Base-by-base conservation (phyloP, 257 asterid species). In the Solanum sparsipilum region DNA sequence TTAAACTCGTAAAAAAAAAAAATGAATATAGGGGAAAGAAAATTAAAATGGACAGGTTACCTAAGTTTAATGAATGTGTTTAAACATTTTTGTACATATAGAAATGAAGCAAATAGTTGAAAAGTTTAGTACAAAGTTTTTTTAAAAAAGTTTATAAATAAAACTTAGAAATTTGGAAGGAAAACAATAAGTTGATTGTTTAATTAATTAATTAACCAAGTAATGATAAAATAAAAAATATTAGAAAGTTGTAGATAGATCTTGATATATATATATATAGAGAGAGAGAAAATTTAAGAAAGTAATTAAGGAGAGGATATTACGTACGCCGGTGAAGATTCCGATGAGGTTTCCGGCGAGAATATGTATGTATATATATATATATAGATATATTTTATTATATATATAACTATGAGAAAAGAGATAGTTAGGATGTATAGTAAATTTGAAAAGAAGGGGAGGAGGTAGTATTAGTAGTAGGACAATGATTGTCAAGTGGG, bases 271-370 rank as follows among this genome's bases (percentile, higher is more conserved):
- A 4, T 23, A 35, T 12, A 11, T 8, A 7, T 2, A 60, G 4
- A 60, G 36, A 35, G 7, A 58, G 9, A 7, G 1, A 60, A 83
- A 34, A 48, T 5, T 48, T 78, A 31, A 63, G 5, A 12, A 5
- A 5, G 5, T 2, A 11, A 12, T 5, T 5, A 36, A 44, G 38
- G 29, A 83, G 75, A 82, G 72, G 88, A 86, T 25, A 39, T 38
- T 9, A 88, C 32, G 7, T 35, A 29, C 2, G 86, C 72, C 89
- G 81, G 86, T 71, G 21, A 88, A 88, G 87, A 88, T 81, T 89
- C 95, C 94, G 94, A 68, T 87, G 91, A 87, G 27, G 82, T 92
- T 90, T 89, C 94, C 92, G 93, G 93, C 90, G 35, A 88, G 90
- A 76, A 89, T 88, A 76, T 85, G 29, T 5, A 86, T n/a, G 1